These are phyloP conservation scores for Saturnispora besseyi DNA, from an alignment of 805 yeast genomes.

Conservation along the genomic window DNA sequence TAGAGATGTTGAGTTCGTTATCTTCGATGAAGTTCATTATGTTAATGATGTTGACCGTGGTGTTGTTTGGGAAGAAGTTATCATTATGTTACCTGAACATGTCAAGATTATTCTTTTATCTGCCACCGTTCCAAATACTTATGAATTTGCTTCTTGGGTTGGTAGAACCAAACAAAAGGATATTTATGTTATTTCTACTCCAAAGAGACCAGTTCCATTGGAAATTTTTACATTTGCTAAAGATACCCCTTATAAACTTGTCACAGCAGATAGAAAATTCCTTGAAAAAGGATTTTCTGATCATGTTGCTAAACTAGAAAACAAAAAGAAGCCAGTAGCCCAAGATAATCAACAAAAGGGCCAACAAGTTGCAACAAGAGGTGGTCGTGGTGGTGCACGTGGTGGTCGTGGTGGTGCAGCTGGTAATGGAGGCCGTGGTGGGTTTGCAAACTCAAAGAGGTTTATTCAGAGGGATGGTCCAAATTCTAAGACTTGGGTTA, in stretches of 20 bases:
- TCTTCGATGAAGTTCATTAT: conserved; percentile 96
- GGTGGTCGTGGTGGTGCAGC: conserved; percentile 23
- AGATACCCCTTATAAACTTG: conserved; percentile 58
- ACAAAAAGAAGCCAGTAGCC: conserved; percentile 26
- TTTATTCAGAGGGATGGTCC: conserved; percentile 54
- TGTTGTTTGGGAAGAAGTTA: conserved; percentile 99
- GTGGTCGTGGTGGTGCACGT: conserved; percentile 27
- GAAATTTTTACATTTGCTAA: conserved; percentile 85
- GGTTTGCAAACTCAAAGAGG: conserved; percentile 26
- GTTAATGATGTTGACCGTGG: conserved; percentile 98
- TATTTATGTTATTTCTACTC: conserved; percentile 91
- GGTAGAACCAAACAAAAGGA: conserved; percentile 95
- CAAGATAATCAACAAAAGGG: conserved; percentile 17
- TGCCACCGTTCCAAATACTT: conserved; percentile 98
- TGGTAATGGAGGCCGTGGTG: conserved; percentile 21
- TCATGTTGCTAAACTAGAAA: conserved; percentile 45
- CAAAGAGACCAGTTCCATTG: conserved; percentile 93
- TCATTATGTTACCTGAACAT: conserved; percentile 89
- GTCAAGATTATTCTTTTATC: conserved; percentile 90
- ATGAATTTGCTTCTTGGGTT: conserved; percentile 97
- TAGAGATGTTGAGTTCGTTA: conserved; percentile 99
- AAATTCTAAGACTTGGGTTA: conserved; percentile 68
- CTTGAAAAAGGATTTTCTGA: conserved; percentile 51
- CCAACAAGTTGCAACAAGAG: conserved; percentile 6
- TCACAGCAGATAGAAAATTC: conserved; percentile 67